A percentile compares a stretch with the other conserved stretches of the same genome.
These are phyloP conservation scores for Barnettozyma botsteinii DNA, from an alignment of 805 yeast genomes.

Conservation along the genomic window DNA sequence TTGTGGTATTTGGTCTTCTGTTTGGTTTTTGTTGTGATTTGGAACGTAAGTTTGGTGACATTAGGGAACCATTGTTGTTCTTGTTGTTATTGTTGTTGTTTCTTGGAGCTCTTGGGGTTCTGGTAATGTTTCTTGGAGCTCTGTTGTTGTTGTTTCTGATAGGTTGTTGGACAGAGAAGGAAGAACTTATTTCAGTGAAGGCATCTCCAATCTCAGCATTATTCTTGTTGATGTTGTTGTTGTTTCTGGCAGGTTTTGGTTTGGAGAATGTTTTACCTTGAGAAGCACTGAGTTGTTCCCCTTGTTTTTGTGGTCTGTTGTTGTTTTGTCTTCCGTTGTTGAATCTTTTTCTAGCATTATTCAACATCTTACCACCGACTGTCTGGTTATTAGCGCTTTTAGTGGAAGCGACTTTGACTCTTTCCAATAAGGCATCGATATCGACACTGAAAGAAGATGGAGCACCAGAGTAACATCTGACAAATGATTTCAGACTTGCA, in stretches of 20 bases:
- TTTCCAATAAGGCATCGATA: conserved; percentile 11
- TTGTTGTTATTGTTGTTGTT: conserved; percentile 3
- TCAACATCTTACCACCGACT: background rate
- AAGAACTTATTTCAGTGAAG: conserved; percentile 4
- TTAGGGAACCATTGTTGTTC: no score
- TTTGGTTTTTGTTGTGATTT: conserved; percentile 1
- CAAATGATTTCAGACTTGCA: background rate
- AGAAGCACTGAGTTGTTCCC: background rate
- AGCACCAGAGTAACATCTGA: conserved; percentile 6
- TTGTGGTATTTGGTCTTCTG: background rate
- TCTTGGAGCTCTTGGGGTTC: conserved; percentile 5
- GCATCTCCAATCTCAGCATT: conserved; percentile 1
- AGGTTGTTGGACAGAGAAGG: background rate
- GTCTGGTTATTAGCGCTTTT: background rate
- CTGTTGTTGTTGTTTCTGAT: conserved; percentile 1
- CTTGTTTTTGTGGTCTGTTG: background rate
- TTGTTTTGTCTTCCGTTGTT: background rate
- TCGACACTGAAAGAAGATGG: conserved; percentile 3
- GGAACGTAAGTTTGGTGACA: no score
- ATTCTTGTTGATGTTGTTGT: background rate
- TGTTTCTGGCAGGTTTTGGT: conserved; percentile 2
- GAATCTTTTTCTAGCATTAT: background rate
- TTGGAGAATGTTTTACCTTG: background rate
- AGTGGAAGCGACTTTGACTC: conserved; percentile 8
- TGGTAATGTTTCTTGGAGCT: background rate